Conservation (phyloP, 441 rosid genomes). For the Gossypium davidsonii region DNA sequence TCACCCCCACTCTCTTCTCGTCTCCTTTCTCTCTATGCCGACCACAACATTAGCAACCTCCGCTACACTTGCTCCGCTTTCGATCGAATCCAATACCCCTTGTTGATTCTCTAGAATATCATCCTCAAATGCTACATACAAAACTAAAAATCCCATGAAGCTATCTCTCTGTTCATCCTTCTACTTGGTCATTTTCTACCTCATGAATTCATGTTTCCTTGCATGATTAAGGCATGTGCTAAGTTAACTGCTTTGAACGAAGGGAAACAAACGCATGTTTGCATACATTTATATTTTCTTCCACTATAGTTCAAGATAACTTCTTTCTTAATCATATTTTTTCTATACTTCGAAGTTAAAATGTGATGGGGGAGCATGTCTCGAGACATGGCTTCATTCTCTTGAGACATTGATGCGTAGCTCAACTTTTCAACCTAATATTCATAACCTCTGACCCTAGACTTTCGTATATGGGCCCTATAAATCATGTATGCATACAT, state of each 20-base stretch:
- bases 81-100: constrained; percentile 25
- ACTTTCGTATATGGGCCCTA: no score
- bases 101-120: constrained; percentile 40
- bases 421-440: no score
- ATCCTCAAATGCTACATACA: constrained; percentile 39
- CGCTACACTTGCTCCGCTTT: constrained; percentile 37
- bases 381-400: no score
- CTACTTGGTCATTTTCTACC: constrained; percentile 26
- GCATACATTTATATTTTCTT: no score
- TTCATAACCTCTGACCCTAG: no score
- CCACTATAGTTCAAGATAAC: no score
- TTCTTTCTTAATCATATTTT: no score
- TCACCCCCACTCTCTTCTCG: constrained; percentile 34
- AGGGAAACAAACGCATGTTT: constrained; percentile 45
- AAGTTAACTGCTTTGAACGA: constrained; percentile 33
- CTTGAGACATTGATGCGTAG: no score
- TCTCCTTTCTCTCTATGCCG: constrained; percentile 40
- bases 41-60: constrained; percentile 31
- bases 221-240: constrained; percentile 44
- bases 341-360: no score
- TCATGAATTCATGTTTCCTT: constrained; percentile 42
- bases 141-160: constrained; percentile 40
- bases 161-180: constrained; percentile 31
- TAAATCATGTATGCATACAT: no score
- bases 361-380: no score